Evolutionary conservation across 75 land plant genomes (phyloP), one percentile per base, ranked within the genome.

Genomic region (Adiantum capillusveneris): DNA sequence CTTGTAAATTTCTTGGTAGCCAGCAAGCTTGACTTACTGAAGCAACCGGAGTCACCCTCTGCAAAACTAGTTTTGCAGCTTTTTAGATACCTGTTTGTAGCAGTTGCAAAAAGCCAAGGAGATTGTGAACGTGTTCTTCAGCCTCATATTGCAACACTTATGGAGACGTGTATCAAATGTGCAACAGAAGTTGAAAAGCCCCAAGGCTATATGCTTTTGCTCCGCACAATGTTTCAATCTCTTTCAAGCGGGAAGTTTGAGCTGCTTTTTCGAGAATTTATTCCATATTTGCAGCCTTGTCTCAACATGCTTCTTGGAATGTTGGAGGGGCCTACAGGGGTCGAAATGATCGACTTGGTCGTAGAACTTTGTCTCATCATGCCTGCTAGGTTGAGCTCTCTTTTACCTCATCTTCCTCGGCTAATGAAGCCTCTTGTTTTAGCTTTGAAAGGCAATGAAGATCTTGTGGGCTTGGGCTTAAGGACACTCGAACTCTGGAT

Each of bases 401-500:
- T 95, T 59, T 77, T 95, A 30, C 99, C 99, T 19, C 82, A 81
- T 64, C 87, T 95, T 62, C 84, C 92, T 42, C 77, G 97, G 13
- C 73, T 95, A 2, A 95, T 95, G 99, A 95, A 82, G 64, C 99
- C 99, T 64, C 77, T 95, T 19, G 97, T 90, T 46, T 59, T 87
- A 55, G 87, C 88, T 57, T 78, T 95, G n/a, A 90, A 86, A 55
- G 97, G 99, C 54, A 90, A 71, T 69, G 93, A 95, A 70, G 99
- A 95, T 7, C 89, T 95, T 18, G 82, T 90, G 12, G 70, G 69
- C 46, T 63, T 95, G 53, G 97, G 92, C 20, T 72, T 90, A 22
- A 74, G 97, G 49, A 95, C 99, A 25, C 84, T 95, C 44, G 99
- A 95, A 51, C 88, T 79, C 52, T 95, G 99, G 99, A 88, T 95